Base-by-base conservation (phyloP, 768 basidiomycete species). In the Leccinum barrowsii region DNA sequence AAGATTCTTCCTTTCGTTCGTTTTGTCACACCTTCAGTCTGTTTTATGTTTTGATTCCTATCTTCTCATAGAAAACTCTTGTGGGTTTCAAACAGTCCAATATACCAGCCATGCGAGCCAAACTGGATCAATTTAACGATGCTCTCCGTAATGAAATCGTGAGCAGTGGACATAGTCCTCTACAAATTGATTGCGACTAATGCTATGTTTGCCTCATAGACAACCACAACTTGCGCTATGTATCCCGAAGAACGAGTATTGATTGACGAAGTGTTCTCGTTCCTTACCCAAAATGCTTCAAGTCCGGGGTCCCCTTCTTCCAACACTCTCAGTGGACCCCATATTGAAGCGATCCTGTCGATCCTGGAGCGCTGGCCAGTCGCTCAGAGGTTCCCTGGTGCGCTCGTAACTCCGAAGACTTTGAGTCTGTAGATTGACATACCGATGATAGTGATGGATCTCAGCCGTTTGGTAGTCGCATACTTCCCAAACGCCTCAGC, bases 81-180 rank as follows among this genome's bases (percentile, higher is more conserved):
- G 80, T 92, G 19, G 77, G 81, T n/a, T 96, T 98, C 78, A 92
- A 90, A 62, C 90, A 93, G 77, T 91, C 86, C 3, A 86, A 85
- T 70, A 80, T 95, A 26, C 66, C 78, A 21, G 90, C 90, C 17
- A 91, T 95, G 85, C 85, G 84, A 66, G 78, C 79, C 21, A 95
- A 95, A 72, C 66, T 93, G 19, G 79, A 81, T 60, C 87, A 94
- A 68, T 86, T 94, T 52, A 81, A 92, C 63, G 84, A 88, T 47
- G 80, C 73, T 19, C 74, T 94, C 37, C 80, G 78, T 55, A 75
- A 82, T 59, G 87, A 90, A 68, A 86, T 85, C 54, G 91, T 94
- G 67, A 63, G 88, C 17, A 17, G 53, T 60, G 15, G 17, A 28
- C 5, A 1, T 24, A 46, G 17, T 54, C 22, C 37, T 35, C 50